Evolutionary conservation across 1,139 yeast species (phyloP).

Genomic region (Yamadazyma sp.): DNA sequence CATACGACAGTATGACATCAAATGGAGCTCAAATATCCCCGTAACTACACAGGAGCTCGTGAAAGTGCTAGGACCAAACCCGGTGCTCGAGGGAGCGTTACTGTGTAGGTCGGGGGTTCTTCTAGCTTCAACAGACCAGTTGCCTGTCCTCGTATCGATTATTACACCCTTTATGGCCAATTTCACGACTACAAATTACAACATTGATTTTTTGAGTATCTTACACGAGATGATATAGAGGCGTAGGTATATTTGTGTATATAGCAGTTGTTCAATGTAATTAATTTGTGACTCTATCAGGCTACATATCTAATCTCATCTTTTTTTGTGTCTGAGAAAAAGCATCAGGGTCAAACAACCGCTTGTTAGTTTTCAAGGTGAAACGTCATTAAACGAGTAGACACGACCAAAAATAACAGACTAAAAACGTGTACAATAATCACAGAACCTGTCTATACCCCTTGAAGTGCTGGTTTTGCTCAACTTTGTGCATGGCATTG

Average conservation of each 20-base stretch:
- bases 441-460: no score
- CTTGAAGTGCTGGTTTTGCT: no score
- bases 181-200: background rate
- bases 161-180: conserved; percentile 17
- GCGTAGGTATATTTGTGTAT: background rate
- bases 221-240: background rate
- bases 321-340: background rate
- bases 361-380: no score
- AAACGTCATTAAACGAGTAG: no score
- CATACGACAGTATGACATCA: background rate
- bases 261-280: background rate
- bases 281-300: no score
- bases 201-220: conserved; percentile 1
- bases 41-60: conserved; percentile 1
- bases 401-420: no score
- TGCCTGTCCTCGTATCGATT: conserved; percentile 26
- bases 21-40: conserved; percentile 3
- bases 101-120: conserved; percentile 19
- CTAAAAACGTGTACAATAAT: no score
- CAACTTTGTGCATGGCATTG: background rate
- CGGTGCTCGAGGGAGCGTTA: background rate
- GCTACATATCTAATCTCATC: background rate
- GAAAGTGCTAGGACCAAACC: background rate
- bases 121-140: conserved; percentile 1
- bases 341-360: background rate